Conservation (phyloP, 2,329 filamentous ascomycete species). For the Dactylonectria estremocensis region DNA sequence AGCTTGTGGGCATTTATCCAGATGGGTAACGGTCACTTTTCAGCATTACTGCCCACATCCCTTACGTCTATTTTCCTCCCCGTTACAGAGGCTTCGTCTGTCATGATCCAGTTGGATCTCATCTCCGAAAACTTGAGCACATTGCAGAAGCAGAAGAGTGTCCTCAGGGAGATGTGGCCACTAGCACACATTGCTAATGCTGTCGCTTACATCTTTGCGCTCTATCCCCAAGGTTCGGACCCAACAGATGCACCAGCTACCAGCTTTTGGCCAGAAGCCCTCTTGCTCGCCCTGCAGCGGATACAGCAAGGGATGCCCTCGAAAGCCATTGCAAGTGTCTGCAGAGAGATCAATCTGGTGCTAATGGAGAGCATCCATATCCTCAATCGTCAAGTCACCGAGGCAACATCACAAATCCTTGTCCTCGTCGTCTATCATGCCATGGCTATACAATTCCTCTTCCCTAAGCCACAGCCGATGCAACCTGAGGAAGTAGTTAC, state of each 20-base stretch:
- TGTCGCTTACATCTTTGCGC: slow-evolving; percentile 50
- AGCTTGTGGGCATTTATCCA: slow-evolving; percentile 58
- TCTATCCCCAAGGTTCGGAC: slow-evolving; percentile 41
- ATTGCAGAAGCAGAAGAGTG: slow-evolving; percentile 53
- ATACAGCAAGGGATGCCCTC: slow-evolving; percentile 41
- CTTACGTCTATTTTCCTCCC: slow-evolving; percentile 50
- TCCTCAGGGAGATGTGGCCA: slow-evolving; percentile 54
- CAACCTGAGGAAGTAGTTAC: slow-evolving; percentile 39
- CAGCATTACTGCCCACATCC: slow-evolving; percentile 43
- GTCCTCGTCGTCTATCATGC: slow-evolving; percentile 52
- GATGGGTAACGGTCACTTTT: slow-evolving; percentile 47
- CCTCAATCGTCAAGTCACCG: slow-evolving; percentile 41
- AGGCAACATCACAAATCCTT: slow-evolving; percentile 44
- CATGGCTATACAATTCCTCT: slow-evolving; percentile 54
- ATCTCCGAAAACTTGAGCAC: slow-evolving; percentile 57
- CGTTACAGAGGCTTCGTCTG: slow-evolving; percentile 48
- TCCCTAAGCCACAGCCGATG: slow-evolving; percentile 41
- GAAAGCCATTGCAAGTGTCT: slow-evolving; percentile 41
- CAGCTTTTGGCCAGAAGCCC: slow-evolving; percentile 43
- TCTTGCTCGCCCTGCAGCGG: slow-evolving; percentile 39
- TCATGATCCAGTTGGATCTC: slow-evolving; percentile 53
- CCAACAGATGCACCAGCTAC: slow-evolving; percentile 32
- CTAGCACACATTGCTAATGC: slow-evolving; percentile 52
- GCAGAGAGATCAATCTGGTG: slow-evolving; percentile 49
- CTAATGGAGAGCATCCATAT: slow-evolving; percentile 47